Base-by-base conservation (phyloP, 1,284 basidiomycete genomes). In the Irpex sp. region DNA sequence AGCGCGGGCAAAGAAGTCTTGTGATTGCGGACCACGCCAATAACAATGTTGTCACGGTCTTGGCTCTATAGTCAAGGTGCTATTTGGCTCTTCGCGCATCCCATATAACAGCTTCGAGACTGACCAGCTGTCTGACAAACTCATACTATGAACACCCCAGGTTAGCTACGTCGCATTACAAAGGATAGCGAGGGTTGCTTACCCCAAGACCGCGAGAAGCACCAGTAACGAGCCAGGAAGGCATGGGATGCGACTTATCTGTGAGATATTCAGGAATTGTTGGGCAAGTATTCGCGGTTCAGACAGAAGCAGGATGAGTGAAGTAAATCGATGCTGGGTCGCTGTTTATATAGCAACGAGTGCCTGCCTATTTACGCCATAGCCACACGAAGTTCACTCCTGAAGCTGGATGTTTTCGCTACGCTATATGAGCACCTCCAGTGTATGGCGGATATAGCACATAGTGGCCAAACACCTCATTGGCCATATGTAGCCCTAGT, bases 201-300 rank as follows among this genome's bases (percentile, higher is more conserved):
- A 69, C 68, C 21, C 72, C 70, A 54, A 73, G 67, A 31, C 72
- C 72, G 19, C 69, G 68, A 4, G 69, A 68, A 5, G 68, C 69
- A 43, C 72, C 72, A n/a, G 67, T 66, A 21, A 72, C 60, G 3
- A 68, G 67, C 63, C 72, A 74, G 39, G 71, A 72, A 56, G 69
- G 67, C 71, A 72, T 72, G 4, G 4, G 11, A n/a, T 11, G 43
- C 43, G n/a, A 46, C 11, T 13, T 46, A 46, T 46, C n/a, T 11
- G 4, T 11, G 43, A n/a, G 43, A 46, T 46, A 46, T 46, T 13
- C 2, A 26, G 26, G 26, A 26, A 26, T 2, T 26, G 26, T 26
- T 26, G 2, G 2, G 26, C 26, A 26, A 26, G 26, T 26, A 26
- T 26, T 26, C 4, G 26, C 26, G 26, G 26, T 26, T 26, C 26